Base-by-base conservation (phyloP, 208 protist genomes). In the Herpetomonas muscarum region DNA sequence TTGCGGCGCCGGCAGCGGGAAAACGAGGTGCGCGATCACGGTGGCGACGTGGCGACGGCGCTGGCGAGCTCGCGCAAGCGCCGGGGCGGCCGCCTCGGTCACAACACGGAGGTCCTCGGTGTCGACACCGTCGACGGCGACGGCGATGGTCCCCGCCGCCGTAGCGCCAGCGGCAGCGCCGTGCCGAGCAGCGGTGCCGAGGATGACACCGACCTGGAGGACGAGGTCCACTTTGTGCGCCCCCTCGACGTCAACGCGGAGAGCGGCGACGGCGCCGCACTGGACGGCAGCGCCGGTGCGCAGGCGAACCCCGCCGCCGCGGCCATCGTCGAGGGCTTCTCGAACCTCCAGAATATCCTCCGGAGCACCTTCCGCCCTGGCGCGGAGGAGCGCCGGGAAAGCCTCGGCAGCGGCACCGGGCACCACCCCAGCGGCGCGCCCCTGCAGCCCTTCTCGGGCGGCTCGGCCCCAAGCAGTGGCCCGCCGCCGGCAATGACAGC, bases 1-100 rank as follows among this genome's bases (percentile, higher is more conserved):
- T 69, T 91, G 55, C 79, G 79, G 22, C 53, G 36, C 24, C 74
- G 65, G 12, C 84, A 91, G 61, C 66, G 50, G 17, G 81, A 85
- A 58, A 50, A 44, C 13, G 62, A 61, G 6, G 54, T 39, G 1
- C 56, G 32, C 12, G 61, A 60, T 25, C 51, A 37, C 21, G 56
- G 42, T 24, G 31, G 0, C 42, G 25, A 29, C 45, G 31, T 17
- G 45, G 2, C 34, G 9, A 21, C 42, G 19, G n/a, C 52, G 30
- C 41, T 32, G n/a, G 25, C 34, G 13, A 12, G 15, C 26, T 19
- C 34, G 28, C 17, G 19, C 3, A 21, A 22, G 28, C 25, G 42
- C 0, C 41, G 49, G 10, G 48, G 54, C 32, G 59, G 52, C 39
- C 52, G 46, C 0, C 29, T 66, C 7, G 60, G 58, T 22, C 56